Base-by-base conservation (phyloP, 2,329 filamentous ascomycete genomes). In the Ophiostoma pallidulum region DNA sequence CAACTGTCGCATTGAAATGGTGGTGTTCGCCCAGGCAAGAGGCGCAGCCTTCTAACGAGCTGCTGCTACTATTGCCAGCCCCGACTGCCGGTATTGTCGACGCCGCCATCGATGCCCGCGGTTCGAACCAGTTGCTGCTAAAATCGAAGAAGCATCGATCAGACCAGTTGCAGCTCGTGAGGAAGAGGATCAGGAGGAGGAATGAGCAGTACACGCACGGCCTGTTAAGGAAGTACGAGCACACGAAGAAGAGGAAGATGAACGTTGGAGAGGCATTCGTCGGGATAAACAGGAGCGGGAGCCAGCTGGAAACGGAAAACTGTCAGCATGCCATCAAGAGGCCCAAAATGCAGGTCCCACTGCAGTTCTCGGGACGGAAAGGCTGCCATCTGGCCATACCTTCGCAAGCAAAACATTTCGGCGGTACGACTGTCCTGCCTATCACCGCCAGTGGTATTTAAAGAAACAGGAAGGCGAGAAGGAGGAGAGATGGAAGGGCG, bases 151-250 rank as follows among this genome's bases (percentile, higher is more conserved):
- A 92, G 63, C 86, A 92, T 46, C 82, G 80, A 63, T 90, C 85
- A 56, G 84, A 86, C 86, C 86, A 92, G 74, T 90, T 84, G 66
- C 86, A 92, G 22, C 55, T 57, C 19, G 56, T 58, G 14, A 54
- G 36, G 45, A 55, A 94, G 57, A 98, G 87, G 58, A 97, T 89
- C 55, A 95, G 77, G 41, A 98, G 86, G 46, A 98, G 84, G 53
- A 96, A 82, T 52, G 89, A 95, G 77, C 92, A 98, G 75, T 98
- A 98, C 58, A 95, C 84, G 71, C 92, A 98, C 46, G 92, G 92
- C 47, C 91, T 83, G 69, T 96, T 94, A 59, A 98, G 82, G 68
- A 94, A 86, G 73, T 95, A 97, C 55, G 90, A 95, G 65, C 90
- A 88, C 55, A 88, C 75, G 70, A 98, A 84, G 74, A 92, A 88